Conservation (phyloP, 257 asterid species). For the Jasminum sambac region DNA sequence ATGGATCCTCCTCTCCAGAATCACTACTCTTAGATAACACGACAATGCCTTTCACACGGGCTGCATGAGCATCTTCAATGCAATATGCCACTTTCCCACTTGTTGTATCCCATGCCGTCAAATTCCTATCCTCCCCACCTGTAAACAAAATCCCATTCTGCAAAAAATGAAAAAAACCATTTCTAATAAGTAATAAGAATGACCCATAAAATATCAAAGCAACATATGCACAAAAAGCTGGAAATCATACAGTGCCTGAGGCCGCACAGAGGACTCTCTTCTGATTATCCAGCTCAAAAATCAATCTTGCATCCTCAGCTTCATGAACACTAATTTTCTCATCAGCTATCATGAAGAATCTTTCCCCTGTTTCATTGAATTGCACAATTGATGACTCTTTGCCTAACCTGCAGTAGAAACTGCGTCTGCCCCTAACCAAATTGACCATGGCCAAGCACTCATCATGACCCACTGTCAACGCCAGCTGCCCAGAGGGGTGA, state of each 20-base stretch:
- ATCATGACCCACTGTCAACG: constrained; percentile 80
- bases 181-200: constrained; percentile 7
- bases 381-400: constrained; percentile 72
- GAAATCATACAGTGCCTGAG: constrained; percentile 51
- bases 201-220: background rate
- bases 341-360: constrained; percentile 63
- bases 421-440: constrained; percentile 82
- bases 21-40: constrained; percentile 55
- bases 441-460: constrained; percentile 84
- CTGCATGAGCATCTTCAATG: constrained; percentile 76
- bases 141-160: constrained; percentile 79
- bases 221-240: background rate
- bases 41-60: constrained; percentile 86
- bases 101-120: constrained; percentile 80
- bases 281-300: constrained; percentile 52
- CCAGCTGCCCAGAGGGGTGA: constrained; percentile 85
- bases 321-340: constrained; percentile 72
- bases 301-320: constrained; percentile 69
- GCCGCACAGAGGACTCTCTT: constrained; percentile 78
- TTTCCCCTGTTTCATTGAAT: constrained; percentile 57
- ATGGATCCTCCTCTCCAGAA: constrained; percentile 56
- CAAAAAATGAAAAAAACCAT: constrained; percentile 13
- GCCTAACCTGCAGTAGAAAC: constrained; percentile 69
- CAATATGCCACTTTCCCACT: constrained; percentile 73
- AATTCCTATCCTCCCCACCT: constrained; percentile 86